Conservation (phyloP, 2,329 filamentous ascomycete species). For the Fusarium sp. region DNA sequence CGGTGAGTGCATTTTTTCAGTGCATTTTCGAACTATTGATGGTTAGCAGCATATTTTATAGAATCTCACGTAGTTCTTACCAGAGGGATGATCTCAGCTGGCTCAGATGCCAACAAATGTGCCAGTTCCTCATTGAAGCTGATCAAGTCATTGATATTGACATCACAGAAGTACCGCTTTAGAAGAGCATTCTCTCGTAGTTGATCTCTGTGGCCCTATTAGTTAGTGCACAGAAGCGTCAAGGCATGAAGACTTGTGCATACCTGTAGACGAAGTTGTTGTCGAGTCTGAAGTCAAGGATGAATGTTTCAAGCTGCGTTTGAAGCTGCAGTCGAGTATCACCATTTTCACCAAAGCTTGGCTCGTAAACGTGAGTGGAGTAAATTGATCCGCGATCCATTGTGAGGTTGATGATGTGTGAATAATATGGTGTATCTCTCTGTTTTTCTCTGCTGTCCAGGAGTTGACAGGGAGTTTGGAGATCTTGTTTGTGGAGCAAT, state of each 20-base stretch:
- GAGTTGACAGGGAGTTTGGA: constrained; percentile 33
- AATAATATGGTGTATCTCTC: constrained; percentile 10
- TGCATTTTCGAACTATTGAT: constrained; percentile 84
- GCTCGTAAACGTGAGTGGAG: constrained; percentile 82
- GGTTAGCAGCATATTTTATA: constrained; percentile 10
- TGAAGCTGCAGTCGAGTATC: constrained; percentile 81
- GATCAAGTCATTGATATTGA: constrained; percentile 95
- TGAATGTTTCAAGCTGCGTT: constrained; percentile 86
- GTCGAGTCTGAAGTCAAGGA: constrained; percentile 93
- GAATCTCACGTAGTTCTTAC: constrained; percentile 62
- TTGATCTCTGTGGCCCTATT: constrained; percentile 76
- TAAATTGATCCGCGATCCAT: constrained; percentile 94
- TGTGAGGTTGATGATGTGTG: constrained; percentile 16
- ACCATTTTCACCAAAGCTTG: constrained; percentile 72
- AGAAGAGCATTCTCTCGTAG: constrained; percentile 93
- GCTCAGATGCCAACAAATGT: constrained; percentile 88
- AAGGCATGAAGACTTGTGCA: constrained; percentile 32
- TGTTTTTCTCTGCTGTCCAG: constrained; percentile 19
- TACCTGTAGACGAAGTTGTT: constrained; percentile 96
- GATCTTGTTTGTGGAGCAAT: constrained; percentile 42
- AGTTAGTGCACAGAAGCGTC: constrained; percentile 23
- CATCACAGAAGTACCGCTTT: constrained; percentile 95
- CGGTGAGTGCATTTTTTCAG: constrained; percentile 91
- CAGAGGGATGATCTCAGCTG: constrained; percentile 90
- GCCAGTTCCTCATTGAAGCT: constrained; percentile 96